Conservation (phyloP, 2,329 filamentous ascomycete species). For the Anisogramma anomala region DNA sequence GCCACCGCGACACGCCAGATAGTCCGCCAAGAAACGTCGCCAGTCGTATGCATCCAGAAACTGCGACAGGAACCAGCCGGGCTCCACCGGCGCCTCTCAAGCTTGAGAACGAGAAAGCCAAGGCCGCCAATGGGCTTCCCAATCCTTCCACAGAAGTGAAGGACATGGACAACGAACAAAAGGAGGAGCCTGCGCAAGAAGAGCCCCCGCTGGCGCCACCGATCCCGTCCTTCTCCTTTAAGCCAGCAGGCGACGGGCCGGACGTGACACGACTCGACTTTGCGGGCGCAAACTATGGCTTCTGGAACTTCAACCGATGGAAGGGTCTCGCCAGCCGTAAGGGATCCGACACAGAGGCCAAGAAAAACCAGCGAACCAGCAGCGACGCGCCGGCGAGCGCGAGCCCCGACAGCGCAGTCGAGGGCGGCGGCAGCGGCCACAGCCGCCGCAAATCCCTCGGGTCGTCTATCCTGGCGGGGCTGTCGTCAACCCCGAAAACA, state of each 20-base stretch:
- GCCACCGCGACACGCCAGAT: slow-evolving; percentile 7
- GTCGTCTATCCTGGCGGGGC: slow-evolving; percentile 4
- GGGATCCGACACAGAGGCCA: slow-evolving; percentile 15
- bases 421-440: neutral
- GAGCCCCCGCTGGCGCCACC: slow-evolving; percentile 30
- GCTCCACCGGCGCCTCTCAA: slow-evolving; percentile 3
- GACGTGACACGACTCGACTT: slow-evolving; percentile 28
- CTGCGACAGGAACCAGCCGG: neutral
- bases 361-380: slow-evolving; percentile 9
- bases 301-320: slow-evolving; percentile 50
- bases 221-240: slow-evolving; percentile 44
- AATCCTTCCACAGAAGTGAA: slow-evolving; percentile 7
- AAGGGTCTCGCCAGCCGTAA: slow-evolving; percentile 29
- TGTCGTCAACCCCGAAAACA: neutral
- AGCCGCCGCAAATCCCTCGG: slow-evolving; percentile 8
- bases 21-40: slow-evolving; percentile 15
- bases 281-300: slow-evolving; percentile 33
- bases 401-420: neutral
- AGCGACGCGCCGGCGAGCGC: slow-evolving; percentile 5
- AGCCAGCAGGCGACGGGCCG: slow-evolving; percentile 27
- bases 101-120: slow-evolving; percentile 7
- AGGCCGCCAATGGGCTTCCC: slow-evolving; percentile 13
- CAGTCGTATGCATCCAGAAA: slow-evolving; percentile 6
- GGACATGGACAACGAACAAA: slow-evolving; percentile 9
- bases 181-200: slow-evolving; percentile 5